These are phyloP conservation scores for Xylaria intraflava DNA, from an alignment of 495 filamentous ascomycete genomes.

Conservation along the genomic window DNA sequence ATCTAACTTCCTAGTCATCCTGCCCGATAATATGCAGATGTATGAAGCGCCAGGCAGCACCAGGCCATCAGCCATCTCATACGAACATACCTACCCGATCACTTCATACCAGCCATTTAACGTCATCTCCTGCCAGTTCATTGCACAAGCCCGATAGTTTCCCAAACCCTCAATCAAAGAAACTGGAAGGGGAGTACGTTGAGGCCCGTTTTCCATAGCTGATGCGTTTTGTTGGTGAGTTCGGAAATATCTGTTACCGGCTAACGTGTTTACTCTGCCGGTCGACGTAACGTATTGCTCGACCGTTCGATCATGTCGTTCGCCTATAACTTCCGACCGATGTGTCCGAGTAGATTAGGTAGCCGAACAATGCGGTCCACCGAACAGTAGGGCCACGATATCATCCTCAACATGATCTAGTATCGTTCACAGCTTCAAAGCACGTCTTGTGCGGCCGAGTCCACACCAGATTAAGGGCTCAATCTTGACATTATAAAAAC, in stretches of 20 bases:
- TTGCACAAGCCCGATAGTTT: slow-evolving; percentile 18
- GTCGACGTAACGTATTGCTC: no score
- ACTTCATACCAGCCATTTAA: slow-evolving; percentile 24
- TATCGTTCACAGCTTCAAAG: slow-evolving; percentile 18
- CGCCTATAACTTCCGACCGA: no score
- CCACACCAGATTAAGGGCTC: slow-evolving; percentile 6
- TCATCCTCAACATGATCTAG: slow-evolving; percentile 18
- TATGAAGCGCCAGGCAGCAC: no score
- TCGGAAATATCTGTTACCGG: slow-evolving; percentile 20
- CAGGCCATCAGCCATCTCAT: slow-evolving; percentile 31
- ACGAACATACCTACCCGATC: slow-evolving; percentile 27
- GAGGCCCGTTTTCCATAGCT: slow-evolving; percentile 21
- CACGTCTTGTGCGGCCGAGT: slow-evolving; percentile 19
- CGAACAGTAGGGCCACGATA: neutral
- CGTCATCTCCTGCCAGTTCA: slow-evolving; percentile 22
- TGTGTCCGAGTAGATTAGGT: no score
- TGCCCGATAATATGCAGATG: slow-evolving; percentile 29
- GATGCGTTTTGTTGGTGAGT: slow-evolving; percentile 25
- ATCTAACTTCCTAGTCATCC: slow-evolving; percentile 19
- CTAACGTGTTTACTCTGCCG: no score
- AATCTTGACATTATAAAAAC: slow-evolving; percentile 17
- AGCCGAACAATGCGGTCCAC: no score
- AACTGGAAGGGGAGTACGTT: slow-evolving; percentile 25
- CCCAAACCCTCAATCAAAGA: slow-evolving; percentile 15
- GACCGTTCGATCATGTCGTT: no score